Evolutionary conservation across 345 rosid genomes (phyloP).

Genomic region (Dimocarpus longan): DNA sequence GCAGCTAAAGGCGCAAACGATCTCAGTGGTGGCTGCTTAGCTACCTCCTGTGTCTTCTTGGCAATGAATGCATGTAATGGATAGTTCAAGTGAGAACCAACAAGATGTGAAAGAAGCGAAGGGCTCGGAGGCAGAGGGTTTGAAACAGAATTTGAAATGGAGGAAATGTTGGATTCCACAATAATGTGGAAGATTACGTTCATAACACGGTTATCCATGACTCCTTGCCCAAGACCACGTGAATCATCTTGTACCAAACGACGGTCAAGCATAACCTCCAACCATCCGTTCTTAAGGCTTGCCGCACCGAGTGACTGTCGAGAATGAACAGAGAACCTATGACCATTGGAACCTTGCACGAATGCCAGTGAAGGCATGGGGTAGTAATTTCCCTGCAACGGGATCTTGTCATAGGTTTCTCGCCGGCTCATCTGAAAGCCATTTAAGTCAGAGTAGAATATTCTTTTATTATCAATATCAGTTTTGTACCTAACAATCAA

Average conservation of each 20-base stretch:
- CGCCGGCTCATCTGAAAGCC: conserved; percentile 99
- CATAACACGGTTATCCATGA: conserved; percentile 82
- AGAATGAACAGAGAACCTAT: conserved; percentile 87
- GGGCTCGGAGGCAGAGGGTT: conserved; percentile 63
- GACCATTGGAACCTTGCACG: conserved; percentile 82
- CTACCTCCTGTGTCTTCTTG: conserved; percentile 70
- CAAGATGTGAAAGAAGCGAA: conserved; percentile 77
- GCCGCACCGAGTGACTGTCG: conserved; percentile 88
- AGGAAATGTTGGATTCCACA: conserved; percentile 67
- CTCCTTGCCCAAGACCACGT: conserved; percentile 99
- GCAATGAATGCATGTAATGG: conserved; percentile 80
- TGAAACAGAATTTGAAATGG: conserved; percentile 43
- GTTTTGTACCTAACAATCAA: conserved; percentile 86
- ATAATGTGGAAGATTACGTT: conserved; percentile 76
- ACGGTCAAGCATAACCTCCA: conserved; percentile 96
- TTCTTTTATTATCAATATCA: conserved; percentile 58
- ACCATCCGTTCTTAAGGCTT: conserved; percentile 80
- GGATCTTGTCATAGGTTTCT: conserved; percentile 93
- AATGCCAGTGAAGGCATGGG: conserved; percentile 97
- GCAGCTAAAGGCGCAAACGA: conserved; percentile 73
- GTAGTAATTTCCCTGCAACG: conserved; percentile 95
- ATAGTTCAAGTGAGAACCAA: conserved; percentile 79
- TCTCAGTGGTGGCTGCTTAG: conserved; percentile 50
- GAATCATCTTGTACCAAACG: conserved; percentile 85
- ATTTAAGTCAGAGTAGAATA: conserved; percentile 89